Evolutionary conservation across 495 filamentous ascomycete genomes (phyloP), one percentile per base, ranked within the genome.

Genomic region (Rhizodiscina lignyota): DNA sequence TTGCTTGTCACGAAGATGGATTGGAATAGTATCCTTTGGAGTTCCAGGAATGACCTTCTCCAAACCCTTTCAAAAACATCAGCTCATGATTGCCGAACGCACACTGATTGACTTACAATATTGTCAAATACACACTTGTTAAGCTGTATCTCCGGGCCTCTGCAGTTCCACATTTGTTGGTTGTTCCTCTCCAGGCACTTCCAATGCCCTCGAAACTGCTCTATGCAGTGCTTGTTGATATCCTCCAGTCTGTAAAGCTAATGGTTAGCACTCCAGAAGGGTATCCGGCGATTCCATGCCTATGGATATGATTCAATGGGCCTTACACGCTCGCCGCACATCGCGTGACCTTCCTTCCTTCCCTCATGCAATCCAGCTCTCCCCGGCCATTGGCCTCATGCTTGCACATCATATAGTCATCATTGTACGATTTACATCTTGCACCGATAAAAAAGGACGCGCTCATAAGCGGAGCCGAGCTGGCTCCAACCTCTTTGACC

Each of bases 391-490:
- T 68, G 31, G 81, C 68, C 64, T 92, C 82, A 34, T 70, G 79
- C 76, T 96, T 99, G 74, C 89, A 99, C 61, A 89, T 74, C 85
- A 99, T 96, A 60, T 74, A 99, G 61, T 99, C 89, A 63, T 99
- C 89, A 60, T 94, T 97, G 65, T 83, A 99, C 32, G 79, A 66
- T 51, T 70, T 76, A 73, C 89, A 99, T 48, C 86, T 74, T 41
- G 83, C 85, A 32, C 89, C 89, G 55, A 99, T 99, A 54, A 94
- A 96, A 68, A 76, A 99, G n/a, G 83, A 72, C 13, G 89, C 91
- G 42, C 80, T 87, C 22, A 85, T 60, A 18, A 99, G 67, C 26
- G 89, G 91, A 13, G 87, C 91, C 29, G 85, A 94, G 41, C 75
- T 89, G 32, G 82, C 68, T 35, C 89, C 89, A 47, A 96, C 70